phyloP scores from a whole-genome alignment of 2,329 filamentous ascomycete genomes.

The Myotisia sp. region DNA sequence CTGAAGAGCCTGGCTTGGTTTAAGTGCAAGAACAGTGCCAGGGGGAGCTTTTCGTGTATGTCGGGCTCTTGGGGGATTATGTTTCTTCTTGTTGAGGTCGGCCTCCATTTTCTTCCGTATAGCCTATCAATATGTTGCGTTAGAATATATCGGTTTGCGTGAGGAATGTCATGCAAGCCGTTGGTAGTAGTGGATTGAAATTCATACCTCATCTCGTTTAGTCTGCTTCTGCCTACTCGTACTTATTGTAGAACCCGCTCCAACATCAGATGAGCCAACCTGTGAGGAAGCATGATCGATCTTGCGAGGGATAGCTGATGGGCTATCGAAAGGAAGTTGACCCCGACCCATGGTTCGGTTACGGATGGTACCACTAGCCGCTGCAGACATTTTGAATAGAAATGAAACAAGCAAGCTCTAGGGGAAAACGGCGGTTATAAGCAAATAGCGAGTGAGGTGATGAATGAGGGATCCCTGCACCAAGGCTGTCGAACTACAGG shows the following conservation, averaged over 20 bases:
- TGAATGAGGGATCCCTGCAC: too few species aligned
- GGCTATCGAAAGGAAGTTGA: conserved; percentile 40
- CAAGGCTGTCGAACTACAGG: too few species aligned
- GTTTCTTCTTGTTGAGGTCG: conserved; percentile 95
- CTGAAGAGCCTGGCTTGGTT: conserved; percentile 88
- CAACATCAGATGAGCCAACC: conserved; percentile 37
- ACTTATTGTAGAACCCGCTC: conserved; percentile 56
- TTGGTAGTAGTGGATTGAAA: neutral
- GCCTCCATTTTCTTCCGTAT: conserved; percentile 94
- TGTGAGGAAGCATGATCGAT: conserved; percentile 34
- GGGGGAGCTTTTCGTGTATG: conserved; percentile 87
- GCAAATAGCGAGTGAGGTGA: too few species aligned
- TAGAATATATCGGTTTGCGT: conserved; percentile 6
- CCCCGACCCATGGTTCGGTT: conserved; percentile 39
- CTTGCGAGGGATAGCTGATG: conserved; percentile 48
- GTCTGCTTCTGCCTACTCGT: conserved; percentile 91
- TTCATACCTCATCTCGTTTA: conserved; percentile 88
- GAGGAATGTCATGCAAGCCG: conserved; percentile 1
- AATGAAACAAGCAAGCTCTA: conserved; percentile 9
- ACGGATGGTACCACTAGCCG: conserved; percentile 42
- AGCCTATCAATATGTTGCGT: conserved; percentile 45
- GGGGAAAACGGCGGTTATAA: neutral
- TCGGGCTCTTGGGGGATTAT: conserved; percentile 58
- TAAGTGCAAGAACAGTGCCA: conserved; percentile 86
- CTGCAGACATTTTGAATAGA: conserved; percentile 41